Percentiles rank a stretch among this genome's conserved stretches.
These are phyloP conservation scores for Xylaria acuta DNA, from an alignment of 495 filamentous ascomycete species.

Conservation along the genomic window DNA sequence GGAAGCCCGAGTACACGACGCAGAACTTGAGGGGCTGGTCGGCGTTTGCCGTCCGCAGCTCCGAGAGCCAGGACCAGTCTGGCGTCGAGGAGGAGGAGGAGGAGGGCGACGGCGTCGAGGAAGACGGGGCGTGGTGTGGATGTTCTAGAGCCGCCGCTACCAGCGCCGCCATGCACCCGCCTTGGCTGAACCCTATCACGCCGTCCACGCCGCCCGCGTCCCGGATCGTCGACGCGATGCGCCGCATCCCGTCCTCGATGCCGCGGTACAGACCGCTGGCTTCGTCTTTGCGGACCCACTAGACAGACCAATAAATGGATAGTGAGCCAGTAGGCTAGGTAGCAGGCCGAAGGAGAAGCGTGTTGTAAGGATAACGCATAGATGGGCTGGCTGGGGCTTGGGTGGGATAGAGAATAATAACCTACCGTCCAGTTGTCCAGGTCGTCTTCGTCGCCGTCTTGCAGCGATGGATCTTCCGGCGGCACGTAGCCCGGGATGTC, in stretches of 20 bases:
- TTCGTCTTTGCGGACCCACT: conserved; percentile 79
- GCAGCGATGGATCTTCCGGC: conserved; percentile 10
- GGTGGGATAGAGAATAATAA: no score
- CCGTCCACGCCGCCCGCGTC: conserved; percentile 71
- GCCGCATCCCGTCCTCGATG: conserved; percentile 65
- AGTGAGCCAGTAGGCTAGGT: neutral
- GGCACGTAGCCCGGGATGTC: conserved; percentile 75
- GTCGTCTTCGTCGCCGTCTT: conserved; percentile 44
- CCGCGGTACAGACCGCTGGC: conserved; percentile 66
- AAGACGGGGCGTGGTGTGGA: neutral
- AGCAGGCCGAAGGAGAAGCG: neutral
- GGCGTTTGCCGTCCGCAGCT: conserved; percentile 50
- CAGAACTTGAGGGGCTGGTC: conserved; percentile 77
- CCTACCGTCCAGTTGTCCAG: conserved; percentile 68
- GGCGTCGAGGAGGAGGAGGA: neutral
- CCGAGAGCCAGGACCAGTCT: conserved; percentile 41
- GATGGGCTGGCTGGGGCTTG: neutral
- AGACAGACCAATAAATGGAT: neutral
- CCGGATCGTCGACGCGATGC: conserved; percentile 63
- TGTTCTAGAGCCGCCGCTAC: conserved; percentile 71
- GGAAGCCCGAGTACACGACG: conserved; percentile 81
- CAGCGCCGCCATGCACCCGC: conserved; percentile 66
- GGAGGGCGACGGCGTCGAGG: neutral
- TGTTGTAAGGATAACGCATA: neutral
- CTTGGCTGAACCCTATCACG: conserved; percentile 79